Conservation (phyloP, 306 rosid species). For the Citrullus colocynthis region DNA sequence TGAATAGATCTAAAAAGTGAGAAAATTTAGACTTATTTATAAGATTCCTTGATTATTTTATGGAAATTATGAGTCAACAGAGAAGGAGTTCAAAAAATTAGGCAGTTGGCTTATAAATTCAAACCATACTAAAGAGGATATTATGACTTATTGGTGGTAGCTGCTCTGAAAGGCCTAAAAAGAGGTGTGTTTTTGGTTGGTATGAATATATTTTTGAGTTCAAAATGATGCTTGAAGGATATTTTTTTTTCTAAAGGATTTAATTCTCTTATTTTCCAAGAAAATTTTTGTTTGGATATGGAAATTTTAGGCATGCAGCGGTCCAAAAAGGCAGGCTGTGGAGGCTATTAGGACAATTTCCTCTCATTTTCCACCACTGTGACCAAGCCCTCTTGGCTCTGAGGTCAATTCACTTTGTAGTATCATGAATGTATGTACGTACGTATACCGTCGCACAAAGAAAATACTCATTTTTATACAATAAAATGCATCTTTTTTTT, state of each 20-base stretch:
- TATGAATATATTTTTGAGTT: background rate
- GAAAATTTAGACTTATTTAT: background rate
- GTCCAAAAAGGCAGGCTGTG: slow-evolving; percentile 6
- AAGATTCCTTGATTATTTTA: background rate
- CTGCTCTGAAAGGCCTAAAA: background rate
- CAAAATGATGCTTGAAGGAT: background rate
- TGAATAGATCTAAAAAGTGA: background rate
- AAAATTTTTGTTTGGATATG: background rate
- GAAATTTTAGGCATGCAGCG: background rate
- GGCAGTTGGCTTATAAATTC: background rate
- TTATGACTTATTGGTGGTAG: background rate
- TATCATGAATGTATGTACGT: background rate
- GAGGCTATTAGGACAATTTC: background rate
- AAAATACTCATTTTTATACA: no score
- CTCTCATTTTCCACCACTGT: background rate
- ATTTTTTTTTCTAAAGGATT: background rate
- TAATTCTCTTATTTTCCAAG: background rate
- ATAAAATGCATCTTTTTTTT: no score
- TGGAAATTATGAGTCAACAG: background rate
- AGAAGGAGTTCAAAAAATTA: background rate
- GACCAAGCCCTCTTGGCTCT: background rate
- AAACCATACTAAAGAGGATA: background rate
- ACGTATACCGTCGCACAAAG: no score
- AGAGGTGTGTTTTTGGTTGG: background rate
- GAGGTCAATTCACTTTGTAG: background rate